A percentile compares a stretch with the other conserved stretches of the same genome.
phyloP scores from a whole-genome alignment of 2,329 filamentous ascomycete species.

The Penicillium occitanis region DNA sequence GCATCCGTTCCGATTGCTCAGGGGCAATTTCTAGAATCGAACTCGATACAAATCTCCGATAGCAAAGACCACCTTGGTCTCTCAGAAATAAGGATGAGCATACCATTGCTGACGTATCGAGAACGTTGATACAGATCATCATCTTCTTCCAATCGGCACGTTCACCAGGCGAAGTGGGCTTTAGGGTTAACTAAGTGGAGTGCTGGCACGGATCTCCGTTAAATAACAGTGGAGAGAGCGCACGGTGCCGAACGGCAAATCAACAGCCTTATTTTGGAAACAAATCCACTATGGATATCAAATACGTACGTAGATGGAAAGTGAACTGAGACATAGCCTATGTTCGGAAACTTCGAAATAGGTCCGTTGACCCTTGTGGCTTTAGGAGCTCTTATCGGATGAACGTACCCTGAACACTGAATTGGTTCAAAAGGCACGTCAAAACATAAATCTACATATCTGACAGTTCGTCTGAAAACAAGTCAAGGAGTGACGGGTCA shows the following conservation, averaged over 20 bases:
- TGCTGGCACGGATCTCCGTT: background rate
- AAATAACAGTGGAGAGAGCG: background rate
- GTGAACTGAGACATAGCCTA: background rate
- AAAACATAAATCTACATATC: background rate
- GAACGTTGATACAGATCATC: background rate
- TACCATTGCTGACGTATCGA: background rate
- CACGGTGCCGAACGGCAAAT: background rate
- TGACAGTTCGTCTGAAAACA: background rate
- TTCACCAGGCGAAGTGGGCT: background rate
- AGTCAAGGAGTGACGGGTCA: background rate
- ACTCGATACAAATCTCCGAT: background rate
- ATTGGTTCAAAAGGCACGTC: background rate
- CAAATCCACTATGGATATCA: background rate
- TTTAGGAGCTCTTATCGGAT: background rate
- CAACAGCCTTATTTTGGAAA: background rate
- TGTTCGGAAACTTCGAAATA: background rate
- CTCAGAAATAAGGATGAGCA: background rate
- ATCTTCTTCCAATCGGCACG: background rate
- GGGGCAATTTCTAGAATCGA: background rate
- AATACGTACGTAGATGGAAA: background rate
- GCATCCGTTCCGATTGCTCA: background rate
- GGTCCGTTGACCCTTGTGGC: background rate
- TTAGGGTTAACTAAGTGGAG: conserved; percentile 10
- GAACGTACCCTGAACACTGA: background rate
- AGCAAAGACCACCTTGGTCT: background rate